Evolutionary conservation across 305 asterid genomes (phyloP).

Genomic region (Striga hermonthica): DNA sequence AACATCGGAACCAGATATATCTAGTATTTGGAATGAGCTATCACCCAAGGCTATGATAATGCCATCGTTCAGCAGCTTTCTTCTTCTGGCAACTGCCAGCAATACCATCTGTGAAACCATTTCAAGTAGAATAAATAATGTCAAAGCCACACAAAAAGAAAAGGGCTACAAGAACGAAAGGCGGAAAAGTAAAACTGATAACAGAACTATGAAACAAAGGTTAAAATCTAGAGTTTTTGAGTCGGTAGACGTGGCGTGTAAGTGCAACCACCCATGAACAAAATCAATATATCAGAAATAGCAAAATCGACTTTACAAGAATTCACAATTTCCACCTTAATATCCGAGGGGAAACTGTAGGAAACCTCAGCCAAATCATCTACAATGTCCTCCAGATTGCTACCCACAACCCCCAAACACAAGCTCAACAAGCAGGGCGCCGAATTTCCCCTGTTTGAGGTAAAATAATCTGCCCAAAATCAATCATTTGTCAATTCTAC

Average conservation of each 20-base stretch:
- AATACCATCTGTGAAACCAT: slow-evolving; percentile 52
- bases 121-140: not conserved
- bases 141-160: slow-evolving; percentile 7
- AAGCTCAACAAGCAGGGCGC: slow-evolving; percentile 74
- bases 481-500: not conserved
- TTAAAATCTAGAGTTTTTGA: no score
- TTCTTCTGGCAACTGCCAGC: slow-evolving; percentile 80
- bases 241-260: no score
- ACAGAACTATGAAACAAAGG: not conserved
- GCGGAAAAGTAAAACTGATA: not conserved
- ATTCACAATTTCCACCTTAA: slow-evolving; percentile 48
- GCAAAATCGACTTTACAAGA: not conserved
- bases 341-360: slow-evolving; percentile 55
- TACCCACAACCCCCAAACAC: slow-evolving; percentile 81
- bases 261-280: no score
- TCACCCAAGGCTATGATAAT: slow-evolving; percentile 67
- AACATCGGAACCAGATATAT: slow-evolving; percentile 72
- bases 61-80: slow-evolving; percentile 68
- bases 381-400: slow-evolving; percentile 78
- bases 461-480: slow-evolving; percentile 42
- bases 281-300: not conserved
- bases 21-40: slow-evolving; percentile 73
- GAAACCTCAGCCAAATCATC: slow-evolving; percentile 67
- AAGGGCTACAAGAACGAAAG: no score
- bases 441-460: slow-evolving; percentile 38